phyloP scores from a whole-genome alignment of 2,329 filamentous ascomycete genomes.

The Fusarium sp. region DNA sequence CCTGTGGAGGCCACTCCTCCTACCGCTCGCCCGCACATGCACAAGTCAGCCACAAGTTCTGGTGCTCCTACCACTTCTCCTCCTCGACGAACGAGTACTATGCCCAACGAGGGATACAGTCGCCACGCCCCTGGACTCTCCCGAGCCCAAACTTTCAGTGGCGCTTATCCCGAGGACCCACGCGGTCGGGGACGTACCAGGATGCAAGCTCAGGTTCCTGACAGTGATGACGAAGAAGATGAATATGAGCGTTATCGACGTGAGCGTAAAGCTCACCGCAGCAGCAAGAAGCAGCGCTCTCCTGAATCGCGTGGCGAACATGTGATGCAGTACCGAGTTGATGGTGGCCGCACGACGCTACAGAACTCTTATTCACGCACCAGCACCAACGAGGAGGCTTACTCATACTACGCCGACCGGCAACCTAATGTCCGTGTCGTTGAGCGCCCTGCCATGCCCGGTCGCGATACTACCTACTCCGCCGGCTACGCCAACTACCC shows the following conservation, averaged over 20 bases:
- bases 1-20: slow-evolving; percentile 51
- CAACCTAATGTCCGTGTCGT: slow-evolving; percentile 37
- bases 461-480: slow-evolving; percentile 52
- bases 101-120: slow-evolving; percentile 51
- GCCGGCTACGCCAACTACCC: slow-evolving; percentile 41
- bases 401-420: slow-evolving; percentile 44
- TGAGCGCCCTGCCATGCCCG: slow-evolving; percentile 51
- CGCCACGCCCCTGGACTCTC: slow-evolving; percentile 50
- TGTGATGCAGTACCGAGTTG: slow-evolving; percentile 51
- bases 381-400: slow-evolving; percentile 43
- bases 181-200: slow-evolving; percentile 57
- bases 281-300: slow-evolving; percentile 54
- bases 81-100: slow-evolving; percentile 54
- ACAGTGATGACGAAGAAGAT: slow-evolving; percentile 55
- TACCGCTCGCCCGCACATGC: slow-evolving; percentile 47
- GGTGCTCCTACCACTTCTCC: slow-evolving; percentile 51
- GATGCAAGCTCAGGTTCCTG: slow-evolving; percentile 54
- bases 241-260: slow-evolving; percentile 51
- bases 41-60: slow-evolving; percentile 46
- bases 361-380: slow-evolving; percentile 49
- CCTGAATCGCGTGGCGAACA: slow-evolving; percentile 49
- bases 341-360: slow-evolving; percentile 47
- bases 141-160: slow-evolving; percentile 54
- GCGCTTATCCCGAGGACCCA: slow-evolving; percentile 46
- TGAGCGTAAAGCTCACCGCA: slow-evolving; percentile 53